Evolutionary conservation across 1,284 basidiomycete species (phyloP), one percentile per base, ranked within the genome.

Genomic region (Irpex lacteus): DNA sequence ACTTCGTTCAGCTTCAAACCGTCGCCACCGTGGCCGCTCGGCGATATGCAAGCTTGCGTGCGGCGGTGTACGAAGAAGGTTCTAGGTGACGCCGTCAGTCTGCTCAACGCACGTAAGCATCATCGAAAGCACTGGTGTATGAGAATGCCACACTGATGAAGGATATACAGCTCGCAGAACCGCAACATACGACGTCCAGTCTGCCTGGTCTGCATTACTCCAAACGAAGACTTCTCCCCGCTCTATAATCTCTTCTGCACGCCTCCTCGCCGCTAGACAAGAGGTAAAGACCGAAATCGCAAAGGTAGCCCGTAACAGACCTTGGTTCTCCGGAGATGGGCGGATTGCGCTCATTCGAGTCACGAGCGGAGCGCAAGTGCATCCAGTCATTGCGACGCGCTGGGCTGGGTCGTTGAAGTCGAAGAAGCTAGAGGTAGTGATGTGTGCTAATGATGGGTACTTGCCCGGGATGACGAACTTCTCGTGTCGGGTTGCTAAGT

Each of bases 341-440:
- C 67, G 70, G 13, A 70, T 75, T 53, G 75, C 75, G 21, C 68
- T 76, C 36, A 63, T 76, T 32, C 64, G 73, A 15, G 71, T 76
- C 34, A 66, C 64, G n/a, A 75, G 73, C 63, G 68, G 58, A 9
- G 74, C 71, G 18, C 74, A 75, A 58, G 63, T 76, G n/a, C 75
- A 76, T 55, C 74, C 74, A 5, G 73, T 75, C 15, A 73, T 76
- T 55, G 75, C 75, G 19, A 75, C 74, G 1, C 73, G 74, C 15
- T 76, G 75, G 75, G 67, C 75, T 15, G 69, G 70, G 4, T 70
- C 71, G 36, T 73, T 76, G 59, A 73, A 72, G 57, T 71, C 72
- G 13, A 60, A 68, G n/a, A 70, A 71, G 44, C 67, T 76, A n/a
- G 69, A 74, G 65, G 64, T 75, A 21, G 73, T 76, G 40, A 76